These are phyloP conservation scores for Didymosphaeria variabile DNA, from an alignment of 2,329 filamentous ascomycete genomes.

Conservation along the genomic window DNA sequence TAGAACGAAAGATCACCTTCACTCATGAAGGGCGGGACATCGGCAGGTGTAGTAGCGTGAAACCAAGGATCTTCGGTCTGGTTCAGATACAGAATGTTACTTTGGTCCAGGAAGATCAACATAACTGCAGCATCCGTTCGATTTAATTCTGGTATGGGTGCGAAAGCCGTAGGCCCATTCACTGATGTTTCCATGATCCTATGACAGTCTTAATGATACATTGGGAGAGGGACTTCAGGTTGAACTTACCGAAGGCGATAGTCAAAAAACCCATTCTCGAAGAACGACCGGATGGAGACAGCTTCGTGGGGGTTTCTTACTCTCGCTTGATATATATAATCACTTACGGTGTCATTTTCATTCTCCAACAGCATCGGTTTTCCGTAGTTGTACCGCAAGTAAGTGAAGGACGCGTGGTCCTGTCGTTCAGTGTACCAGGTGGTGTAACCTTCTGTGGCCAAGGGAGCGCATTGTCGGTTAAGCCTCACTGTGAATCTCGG, in stretches of 20 bases:
- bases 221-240: background rate
- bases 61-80: conserved; percentile 21
- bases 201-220: background rate
- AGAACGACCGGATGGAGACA: background rate
- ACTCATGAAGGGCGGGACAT: background rate
- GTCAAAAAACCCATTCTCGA: background rate
- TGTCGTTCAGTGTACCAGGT: background rate
- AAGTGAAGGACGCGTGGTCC: background rate
- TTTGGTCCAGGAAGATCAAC: background rate
- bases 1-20: background rate
- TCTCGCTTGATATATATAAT: background rate
- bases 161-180: background rate
- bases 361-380: background rate
- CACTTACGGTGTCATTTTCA: conserved; percentile 10
- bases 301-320: background rate
- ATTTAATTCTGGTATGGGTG: background rate
- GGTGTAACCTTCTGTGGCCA: conserved; percentile 17
- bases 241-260: background rate
- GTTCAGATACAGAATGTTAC: conserved; percentile 8
- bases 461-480: conserved; percentile 19
- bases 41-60: conserved; percentile 4
- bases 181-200: background rate
- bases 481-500: conserved; percentile 13
- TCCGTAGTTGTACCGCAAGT: background rate
- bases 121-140: background rate